Evolutionary conservation across 2,329 filamentous ascomycete genomes (phyloP).

Genomic region (Ophiostoma australiae): DNA sequence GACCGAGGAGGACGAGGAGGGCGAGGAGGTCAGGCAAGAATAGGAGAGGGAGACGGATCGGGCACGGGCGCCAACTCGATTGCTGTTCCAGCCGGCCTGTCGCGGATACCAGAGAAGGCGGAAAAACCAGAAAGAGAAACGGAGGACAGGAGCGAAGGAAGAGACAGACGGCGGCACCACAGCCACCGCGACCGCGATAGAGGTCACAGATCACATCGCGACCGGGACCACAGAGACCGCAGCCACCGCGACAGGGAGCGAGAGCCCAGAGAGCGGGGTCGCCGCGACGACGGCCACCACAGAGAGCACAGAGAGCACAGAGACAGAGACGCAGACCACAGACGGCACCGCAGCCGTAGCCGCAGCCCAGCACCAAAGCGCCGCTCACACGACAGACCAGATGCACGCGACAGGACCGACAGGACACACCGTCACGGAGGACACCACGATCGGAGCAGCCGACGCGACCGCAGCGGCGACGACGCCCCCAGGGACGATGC

Average conservation of each 20-base stretch:
- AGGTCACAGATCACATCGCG: constrained; percentile 1
- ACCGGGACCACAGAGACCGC: not conserved
- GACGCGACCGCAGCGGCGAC: not conserved
- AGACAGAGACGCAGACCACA: not conserved
- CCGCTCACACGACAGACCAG: constrained; percentile 23
- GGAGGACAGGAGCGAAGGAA: constrained; percentile 30
- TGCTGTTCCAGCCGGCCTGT: constrained; percentile 19
- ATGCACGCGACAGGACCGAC: not conserved
- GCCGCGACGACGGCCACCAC: constrained; percentile 35
- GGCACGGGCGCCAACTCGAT: constrained; percentile 64
- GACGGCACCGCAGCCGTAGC: constrained; percentile 28
- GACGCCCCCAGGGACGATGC: not conserved
- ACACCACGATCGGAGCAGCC: not conserved
- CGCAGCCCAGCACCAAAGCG: constrained; percentile 31
- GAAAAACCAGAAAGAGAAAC: constrained; percentile 40
- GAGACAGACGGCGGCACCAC: constrained; percentile 20
- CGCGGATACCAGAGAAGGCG: constrained; percentile 35
- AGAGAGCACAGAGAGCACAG: not conserved
- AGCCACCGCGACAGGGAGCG: not conserved
- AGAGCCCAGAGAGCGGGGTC: constrained; percentile 21
- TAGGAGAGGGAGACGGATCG: constrained; percentile 30
- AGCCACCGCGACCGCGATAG: not conserved
- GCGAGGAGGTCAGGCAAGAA: constrained; percentile 39
- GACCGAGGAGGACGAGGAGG: not conserved
- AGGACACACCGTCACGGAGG: not conserved